phyloP scores from a whole-genome alignment of 2,329 filamentous ascomycete genomes.

The Fusarium protoensiforme region DNA sequence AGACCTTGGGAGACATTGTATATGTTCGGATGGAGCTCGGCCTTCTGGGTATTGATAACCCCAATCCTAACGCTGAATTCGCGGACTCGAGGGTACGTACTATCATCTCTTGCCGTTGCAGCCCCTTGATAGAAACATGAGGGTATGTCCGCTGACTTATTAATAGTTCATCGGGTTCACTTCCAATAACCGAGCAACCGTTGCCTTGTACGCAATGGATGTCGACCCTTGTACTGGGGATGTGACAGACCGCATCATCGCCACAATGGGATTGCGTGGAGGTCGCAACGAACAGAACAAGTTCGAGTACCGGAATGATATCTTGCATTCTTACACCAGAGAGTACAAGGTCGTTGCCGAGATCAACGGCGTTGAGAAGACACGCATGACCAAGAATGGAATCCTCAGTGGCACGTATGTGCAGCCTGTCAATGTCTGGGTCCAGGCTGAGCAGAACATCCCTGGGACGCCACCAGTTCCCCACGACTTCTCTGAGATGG shows the following conservation, averaged over 20 bases:
- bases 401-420: slow-evolving; percentile 50
- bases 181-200: slow-evolving; percentile 47
- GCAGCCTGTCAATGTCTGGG: slow-evolving; percentile 48
- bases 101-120: background rate
- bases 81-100: slow-evolving; percentile 48
- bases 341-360: slow-evolving; percentile 50
- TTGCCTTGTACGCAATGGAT: slow-evolving; percentile 51
- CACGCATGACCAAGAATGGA: slow-evolving; percentile 48
- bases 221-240: slow-evolving; percentile 51
- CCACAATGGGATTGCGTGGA: slow-evolving; percentile 44
- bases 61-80: slow-evolving; percentile 49
- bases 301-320: slow-evolving; percentile 50
- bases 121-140: background rate
- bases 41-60: slow-evolving; percentile 49
- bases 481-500: slow-evolving; percentile 50
- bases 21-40: slow-evolving; percentile 51
- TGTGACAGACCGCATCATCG: slow-evolving; percentile 48
- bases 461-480: slow-evolving; percentile 49
- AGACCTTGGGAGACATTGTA: slow-evolving; percentile 45
- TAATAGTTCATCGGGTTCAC: slow-evolving; percentile 47
- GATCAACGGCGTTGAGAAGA: slow-evolving; percentile 46
- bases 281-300: slow-evolving; percentile 48
- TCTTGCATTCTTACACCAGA: slow-evolving; percentile 47
- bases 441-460: slow-evolving; percentile 51
- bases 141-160: background rate